A percentile compares a stretch with the other conserved stretches of the same genome.
These are phyloP conservation scores for Mesembryanthemum crystallinum DNA, from an alignment of 148 eudicot species.

Conservation along the genomic window DNA sequence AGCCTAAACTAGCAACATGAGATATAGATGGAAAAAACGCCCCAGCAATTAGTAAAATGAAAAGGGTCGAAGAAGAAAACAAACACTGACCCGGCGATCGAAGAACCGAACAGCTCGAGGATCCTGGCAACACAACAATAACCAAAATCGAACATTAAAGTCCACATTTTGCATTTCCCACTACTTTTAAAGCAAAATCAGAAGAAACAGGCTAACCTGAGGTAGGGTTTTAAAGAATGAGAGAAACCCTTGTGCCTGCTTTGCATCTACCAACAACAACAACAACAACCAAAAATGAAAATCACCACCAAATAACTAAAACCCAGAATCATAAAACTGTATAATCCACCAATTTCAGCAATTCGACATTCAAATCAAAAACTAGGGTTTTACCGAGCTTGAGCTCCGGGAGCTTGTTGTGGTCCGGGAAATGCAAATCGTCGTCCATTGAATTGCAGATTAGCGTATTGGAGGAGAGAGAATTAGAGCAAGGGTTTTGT, in stretches of 20 bases:
- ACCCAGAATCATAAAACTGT: neutral
- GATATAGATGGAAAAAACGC: conserved; percentile 4
- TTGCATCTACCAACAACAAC: conserved; percentile 51
- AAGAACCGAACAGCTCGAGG: conserved; percentile 74
- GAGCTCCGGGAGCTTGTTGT: conserved; percentile 83
- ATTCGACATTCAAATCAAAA: neutral
- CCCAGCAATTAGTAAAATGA: neutral
- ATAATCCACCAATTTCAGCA: neutral
- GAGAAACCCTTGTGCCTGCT: conserved; percentile 95
- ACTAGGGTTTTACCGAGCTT: conserved; percentile 76
- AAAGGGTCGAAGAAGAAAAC: neutral
- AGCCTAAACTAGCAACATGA: neutral
- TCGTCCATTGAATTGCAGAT: conserved; percentile 46
- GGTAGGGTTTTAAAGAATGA: conserved; percentile 82
- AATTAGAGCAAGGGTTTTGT: neutral
- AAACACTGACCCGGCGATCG: conserved; percentile 92
- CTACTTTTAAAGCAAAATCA: neutral
- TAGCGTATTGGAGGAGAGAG: neutral
- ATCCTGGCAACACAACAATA: conserved; percentile 49
- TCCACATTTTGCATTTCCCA: neutral
- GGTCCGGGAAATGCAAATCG: conserved; percentile 50
- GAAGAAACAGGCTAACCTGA: conserved; percentile 39
- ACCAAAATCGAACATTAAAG: conserved; percentile 7
- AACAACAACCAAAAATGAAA: neutral
- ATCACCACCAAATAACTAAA: neutral